These are phyloP conservation scores for Leonotis leonurus DNA, from an alignment of 257 asterid species.

Conservation along the genomic window DNA sequence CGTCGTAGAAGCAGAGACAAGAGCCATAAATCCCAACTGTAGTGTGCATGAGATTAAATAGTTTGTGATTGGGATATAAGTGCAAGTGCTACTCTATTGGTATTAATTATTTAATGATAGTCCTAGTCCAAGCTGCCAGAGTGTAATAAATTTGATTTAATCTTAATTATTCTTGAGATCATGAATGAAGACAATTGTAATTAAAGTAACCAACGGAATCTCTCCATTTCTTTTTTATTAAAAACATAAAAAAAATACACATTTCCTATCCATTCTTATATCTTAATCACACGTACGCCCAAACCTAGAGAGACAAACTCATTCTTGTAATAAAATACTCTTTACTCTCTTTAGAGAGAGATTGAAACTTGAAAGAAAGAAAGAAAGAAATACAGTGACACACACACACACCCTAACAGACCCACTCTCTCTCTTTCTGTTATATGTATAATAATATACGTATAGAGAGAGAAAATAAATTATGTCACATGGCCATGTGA, in stretches of 20 bases:
- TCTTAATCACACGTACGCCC: conserved; percentile 68
- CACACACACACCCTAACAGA: no score
- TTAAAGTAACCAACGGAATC: conserved; percentile 45
- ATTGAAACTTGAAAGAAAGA: no score
- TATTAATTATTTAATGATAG: neutral
- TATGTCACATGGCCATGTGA: conserved; percentile 91
- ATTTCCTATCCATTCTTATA: conserved; percentile 49
- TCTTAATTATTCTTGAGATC: conserved; percentile 24
- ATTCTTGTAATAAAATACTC: conserved; percentile 16
- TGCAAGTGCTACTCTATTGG: no score
- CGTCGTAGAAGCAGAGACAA: conserved; percentile 23
- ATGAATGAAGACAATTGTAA: conserved; percentile 49
- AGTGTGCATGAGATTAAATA: conserved; percentile 5
- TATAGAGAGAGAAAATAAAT: conserved; percentile 20
- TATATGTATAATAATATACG: no score
- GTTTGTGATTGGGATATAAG: neutral
- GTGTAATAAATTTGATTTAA: conserved; percentile 16
- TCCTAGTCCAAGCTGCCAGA: conserved; percentile 8
- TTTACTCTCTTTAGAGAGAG: no score
- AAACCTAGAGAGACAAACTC: conserved; percentile 52
- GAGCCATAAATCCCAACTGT: neutral
- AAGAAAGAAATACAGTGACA: no score
- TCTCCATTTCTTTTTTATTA: no score
- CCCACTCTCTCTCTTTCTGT: no score
- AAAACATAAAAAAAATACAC: conserved; percentile 39